These are phyloP conservation scores for Arctostaphylos glauca DNA, from an alignment of 148 eudicot genomes.

Conservation along the genomic window DNA sequence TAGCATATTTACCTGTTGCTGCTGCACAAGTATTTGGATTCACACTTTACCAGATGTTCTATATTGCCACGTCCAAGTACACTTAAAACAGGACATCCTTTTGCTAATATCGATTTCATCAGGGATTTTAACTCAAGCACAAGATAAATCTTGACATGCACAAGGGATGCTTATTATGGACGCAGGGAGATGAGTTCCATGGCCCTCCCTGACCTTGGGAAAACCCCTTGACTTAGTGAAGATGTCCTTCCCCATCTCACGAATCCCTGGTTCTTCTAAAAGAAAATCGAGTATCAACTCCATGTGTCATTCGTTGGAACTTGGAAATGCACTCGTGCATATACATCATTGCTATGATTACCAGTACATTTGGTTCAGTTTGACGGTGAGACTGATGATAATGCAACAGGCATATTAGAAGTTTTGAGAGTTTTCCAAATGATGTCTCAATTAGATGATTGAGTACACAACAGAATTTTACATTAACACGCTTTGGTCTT, in stretches of 20 bases:
- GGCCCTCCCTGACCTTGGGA: background rate
- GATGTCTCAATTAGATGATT: background rate
- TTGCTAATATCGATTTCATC: background rate
- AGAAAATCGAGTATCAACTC: background rate
- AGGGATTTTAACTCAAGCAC: background rate
- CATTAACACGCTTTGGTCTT: too few relatives aligned
- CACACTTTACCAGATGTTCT: background rate
- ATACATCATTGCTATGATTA: background rate
- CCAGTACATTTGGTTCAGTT: background rate
- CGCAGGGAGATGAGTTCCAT: background rate
- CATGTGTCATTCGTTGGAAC: background rate
- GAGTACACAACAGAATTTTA: background rate
- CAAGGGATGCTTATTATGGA: background rate
- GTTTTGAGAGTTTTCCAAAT: background rate
- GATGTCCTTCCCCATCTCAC: background rate
- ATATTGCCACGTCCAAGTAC: background rate
- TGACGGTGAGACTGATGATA: background rate
- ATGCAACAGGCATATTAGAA: background rate
- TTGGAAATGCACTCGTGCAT: background rate
- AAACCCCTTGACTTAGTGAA: background rate
- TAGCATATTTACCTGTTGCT: too few relatives aligned
- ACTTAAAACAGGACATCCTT: background rate
- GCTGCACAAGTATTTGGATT: too few relatives aligned
- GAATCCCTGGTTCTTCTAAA: background rate
- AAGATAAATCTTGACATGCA: background rate